phyloP scores from a whole-genome alignment of 352 stramenopile species.

The Phytopythium oedochilum region DNA sequence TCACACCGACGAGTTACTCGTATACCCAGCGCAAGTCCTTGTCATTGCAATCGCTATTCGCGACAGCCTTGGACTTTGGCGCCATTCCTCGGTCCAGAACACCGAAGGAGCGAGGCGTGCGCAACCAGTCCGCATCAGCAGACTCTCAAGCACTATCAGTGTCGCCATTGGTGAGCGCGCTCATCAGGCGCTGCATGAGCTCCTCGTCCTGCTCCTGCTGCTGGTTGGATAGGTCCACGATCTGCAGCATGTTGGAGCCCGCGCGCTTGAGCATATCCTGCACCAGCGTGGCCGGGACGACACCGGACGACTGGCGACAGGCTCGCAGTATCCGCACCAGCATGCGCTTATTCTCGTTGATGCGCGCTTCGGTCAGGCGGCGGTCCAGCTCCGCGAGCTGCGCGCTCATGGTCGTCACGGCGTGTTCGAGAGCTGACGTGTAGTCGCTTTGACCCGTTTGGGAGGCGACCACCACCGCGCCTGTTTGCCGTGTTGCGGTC shows the following conservation, averaged over 20 bases:
- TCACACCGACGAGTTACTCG: no score
- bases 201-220: slow-evolving; percentile 1
- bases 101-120: no score
- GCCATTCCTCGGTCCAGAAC: no score
- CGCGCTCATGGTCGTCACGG: slow-evolving; percentile 2
- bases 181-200: background rate
- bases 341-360: slow-evolving; percentile 1
- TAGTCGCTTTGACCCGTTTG: background rate
- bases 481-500: background rate
- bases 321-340: background rate
- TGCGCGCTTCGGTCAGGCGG: background rate
- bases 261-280: background rate
- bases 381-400: slow-evolving; percentile 3
- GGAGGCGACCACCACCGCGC: background rate
- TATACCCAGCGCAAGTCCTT: no score
- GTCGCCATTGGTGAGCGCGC: background rate
- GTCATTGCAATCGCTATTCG: no score
- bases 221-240: background rate
- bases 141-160: background rate
- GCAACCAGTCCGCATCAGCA: no score
- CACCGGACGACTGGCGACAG: background rate
- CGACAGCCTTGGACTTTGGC: no score
- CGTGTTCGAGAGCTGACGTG: background rate
- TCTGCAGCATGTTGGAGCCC: slow-evolving; percentile 2
- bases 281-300: background rate